Evolutionary conservation across 768 basidiomycete genomes (phyloP).

Genomic region (Tephrocybe sp.): DNA sequence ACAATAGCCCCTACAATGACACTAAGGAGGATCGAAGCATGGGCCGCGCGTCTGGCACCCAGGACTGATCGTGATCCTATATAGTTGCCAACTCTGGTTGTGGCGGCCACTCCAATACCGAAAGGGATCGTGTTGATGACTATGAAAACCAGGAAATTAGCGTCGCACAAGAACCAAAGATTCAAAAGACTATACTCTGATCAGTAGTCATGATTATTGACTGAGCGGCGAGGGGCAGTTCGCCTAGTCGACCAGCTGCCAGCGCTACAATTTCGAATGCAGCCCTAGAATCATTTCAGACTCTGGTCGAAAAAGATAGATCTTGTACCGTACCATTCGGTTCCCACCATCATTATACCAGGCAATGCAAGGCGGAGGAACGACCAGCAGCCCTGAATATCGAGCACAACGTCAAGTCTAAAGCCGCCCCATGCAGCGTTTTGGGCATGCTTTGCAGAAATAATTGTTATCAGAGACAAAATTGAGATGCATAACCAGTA

Average conservation of each 20-base stretch:
- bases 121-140: constrained; percentile 76
- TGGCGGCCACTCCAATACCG: constrained; percentile 73
- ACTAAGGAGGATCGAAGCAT: constrained; percentile 62
- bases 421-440: constrained; percentile 69
- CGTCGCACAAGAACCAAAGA: background rate
- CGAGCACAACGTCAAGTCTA: constrained; percentile 40
- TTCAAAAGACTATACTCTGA: constrained; percentile 47
- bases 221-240: constrained; percentile 69
- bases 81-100: constrained; percentile 69
- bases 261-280: constrained; percentile 82
- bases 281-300: constrained; percentile 43
- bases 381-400: constrained; percentile 43
- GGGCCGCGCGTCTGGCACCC: constrained; percentile 56
- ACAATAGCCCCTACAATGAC: constrained; percentile 55
- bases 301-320: background rate
- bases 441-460: constrained; percentile 48
- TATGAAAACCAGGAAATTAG: constrained; percentile 12
- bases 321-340: constrained; percentile 58
- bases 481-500: constrained; percentile 68
- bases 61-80: constrained; percentile 55
- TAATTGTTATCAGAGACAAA: constrained; percentile 44
- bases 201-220: constrained; percentile 81
- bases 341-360: constrained; percentile 76
- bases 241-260: constrained; percentile 68
- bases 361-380: constrained; percentile 73